Evolutionary conservation across 192 early-diverging fungal genomes (phyloP).

Genomic region (Dissophora globulifera): DNA sequence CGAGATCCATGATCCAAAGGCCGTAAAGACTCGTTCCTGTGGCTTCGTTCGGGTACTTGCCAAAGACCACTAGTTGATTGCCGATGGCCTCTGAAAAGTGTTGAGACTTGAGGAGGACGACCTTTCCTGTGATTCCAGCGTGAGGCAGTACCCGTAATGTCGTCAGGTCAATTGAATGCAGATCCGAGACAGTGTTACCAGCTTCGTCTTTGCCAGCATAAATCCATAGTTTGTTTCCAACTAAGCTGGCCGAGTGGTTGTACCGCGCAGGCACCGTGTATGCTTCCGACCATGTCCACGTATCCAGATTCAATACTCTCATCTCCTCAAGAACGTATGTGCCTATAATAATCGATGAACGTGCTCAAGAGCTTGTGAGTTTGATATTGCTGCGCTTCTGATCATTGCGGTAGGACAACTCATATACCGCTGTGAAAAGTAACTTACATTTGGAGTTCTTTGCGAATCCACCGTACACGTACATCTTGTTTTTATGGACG

Average conservation of each 20-base stretch:
- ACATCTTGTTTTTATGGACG: slow-evolving; percentile 69
- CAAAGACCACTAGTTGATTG: slow-evolving; percentile 64
- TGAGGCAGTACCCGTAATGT: slow-evolving; percentile 53
- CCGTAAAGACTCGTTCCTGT: slow-evolving; percentile 51
- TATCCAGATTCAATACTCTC: slow-evolving; percentile 67
- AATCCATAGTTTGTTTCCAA: slow-evolving; percentile 66
- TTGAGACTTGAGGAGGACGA: slow-evolving; percentile 65
- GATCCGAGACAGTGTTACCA: slow-evolving; percentile 61
- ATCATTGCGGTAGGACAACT: too few species aligned
- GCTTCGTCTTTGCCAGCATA: slow-evolving; percentile 67
- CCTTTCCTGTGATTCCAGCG: slow-evolving; percentile 52
- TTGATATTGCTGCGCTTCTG: too few species aligned
- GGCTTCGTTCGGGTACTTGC: slow-evolving; percentile 54
- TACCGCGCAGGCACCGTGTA: slow-evolving; percentile 60
- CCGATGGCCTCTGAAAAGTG: slow-evolving; percentile 69
- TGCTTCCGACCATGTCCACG: slow-evolving; percentile 63
- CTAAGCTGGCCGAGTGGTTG: slow-evolving; percentile 65
- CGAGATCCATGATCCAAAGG: slow-evolving; percentile 69
- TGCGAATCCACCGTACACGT: slow-evolving; percentile 68
- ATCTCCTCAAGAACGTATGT: slow-evolving; percentile 63
- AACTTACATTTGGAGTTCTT: slow-evolving; percentile 64
- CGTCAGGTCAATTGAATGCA: slow-evolving; percentile 63
- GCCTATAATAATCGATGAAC: slow-evolving; percentile 19
- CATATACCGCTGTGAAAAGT: too few species aligned
- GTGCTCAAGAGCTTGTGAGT: too few species aligned